phyloP scores from a whole-genome alignment of 352 stramenopile genomes.

The Globisporangium nagaii region DNA sequence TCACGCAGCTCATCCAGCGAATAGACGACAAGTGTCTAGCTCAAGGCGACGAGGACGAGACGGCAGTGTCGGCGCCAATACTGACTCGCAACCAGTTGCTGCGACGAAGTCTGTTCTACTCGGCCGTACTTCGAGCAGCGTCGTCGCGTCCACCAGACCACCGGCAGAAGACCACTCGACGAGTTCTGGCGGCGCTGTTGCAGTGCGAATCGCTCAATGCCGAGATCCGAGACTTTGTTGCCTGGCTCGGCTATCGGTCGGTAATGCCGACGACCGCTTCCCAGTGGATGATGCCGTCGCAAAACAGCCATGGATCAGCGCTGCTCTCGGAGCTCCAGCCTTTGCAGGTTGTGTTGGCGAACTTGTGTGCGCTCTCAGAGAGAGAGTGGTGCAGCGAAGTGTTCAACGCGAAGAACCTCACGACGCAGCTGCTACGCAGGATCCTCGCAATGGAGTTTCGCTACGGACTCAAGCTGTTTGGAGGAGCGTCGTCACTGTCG shows the following conservation, averaged over 20 bases:
- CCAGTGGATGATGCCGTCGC: not conserved
- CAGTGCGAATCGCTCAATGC: not conserved
- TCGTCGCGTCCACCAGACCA: not conserved
- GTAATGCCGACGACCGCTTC: not conserved
- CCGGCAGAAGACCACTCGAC: not conserved
- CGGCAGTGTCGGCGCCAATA: not conserved
- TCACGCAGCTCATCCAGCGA: not conserved
- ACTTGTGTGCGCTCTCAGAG: not conserved
- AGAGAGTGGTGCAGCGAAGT: constrained; percentile 1
- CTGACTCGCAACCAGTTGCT: not conserved
- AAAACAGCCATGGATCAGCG: too few species aligned
- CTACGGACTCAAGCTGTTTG: constrained; percentile 9
- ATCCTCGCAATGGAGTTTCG: constrained; percentile 13
- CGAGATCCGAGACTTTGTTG: constrained; percentile 1
- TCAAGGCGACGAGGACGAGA: not conserved
- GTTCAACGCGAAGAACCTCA: not conserved
- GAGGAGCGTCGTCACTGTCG: not conserved
- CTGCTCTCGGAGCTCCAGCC: not conserved
- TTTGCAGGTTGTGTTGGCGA: not conserved
- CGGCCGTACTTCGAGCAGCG: constrained; percentile 4
- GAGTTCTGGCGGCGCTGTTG: not conserved
- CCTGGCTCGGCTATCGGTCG: constrained; percentile 5
- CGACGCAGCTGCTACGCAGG: not conserved
- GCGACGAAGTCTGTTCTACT: constrained; percentile 5
- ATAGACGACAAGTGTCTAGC: not conserved